A percentile compares a stretch with the other conserved stretches of the same genome.
phyloP scores from a whole-genome alignment of 441 rosid genomes.

The Mallotus repandus region DNA sequence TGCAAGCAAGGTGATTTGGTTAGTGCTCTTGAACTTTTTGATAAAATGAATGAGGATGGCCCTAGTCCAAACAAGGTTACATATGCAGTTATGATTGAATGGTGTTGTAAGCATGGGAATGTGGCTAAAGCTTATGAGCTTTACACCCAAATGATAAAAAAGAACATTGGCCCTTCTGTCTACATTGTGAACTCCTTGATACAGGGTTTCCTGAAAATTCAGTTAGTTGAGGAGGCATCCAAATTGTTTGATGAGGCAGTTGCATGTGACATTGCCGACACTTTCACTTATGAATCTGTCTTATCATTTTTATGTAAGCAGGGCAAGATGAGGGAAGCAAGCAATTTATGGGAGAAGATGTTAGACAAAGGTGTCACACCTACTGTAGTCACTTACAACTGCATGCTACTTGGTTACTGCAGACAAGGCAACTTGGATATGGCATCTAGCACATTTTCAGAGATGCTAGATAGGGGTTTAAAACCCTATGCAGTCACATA shows the following conservation, averaged over 20 bases:
- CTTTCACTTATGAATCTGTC: slow-evolving; percentile 46
- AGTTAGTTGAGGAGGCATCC: slow-evolving; percentile 41
- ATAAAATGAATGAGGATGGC: slow-evolving; percentile 50
- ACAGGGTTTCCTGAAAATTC: slow-evolving; percentile 45
- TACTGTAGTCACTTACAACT: slow-evolving; percentile 55
- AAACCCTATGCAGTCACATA: slow-evolving; percentile 59
- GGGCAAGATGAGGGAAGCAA: slow-evolving; percentile 51
- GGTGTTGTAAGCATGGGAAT: slow-evolving; percentile 48
- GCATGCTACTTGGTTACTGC: slow-evolving; percentile 60
- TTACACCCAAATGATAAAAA: slow-evolving; percentile 48
- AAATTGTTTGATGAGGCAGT: slow-evolving; percentile 48
- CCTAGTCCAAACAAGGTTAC: slow-evolving; percentile 55
- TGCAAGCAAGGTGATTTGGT: slow-evolving; percentile 46
- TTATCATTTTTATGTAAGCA: slow-evolving; percentile 49
- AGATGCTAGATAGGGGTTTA: slow-evolving; percentile 43
- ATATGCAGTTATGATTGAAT: slow-evolving; percentile 61
- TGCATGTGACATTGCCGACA: slow-evolving; percentile 40
- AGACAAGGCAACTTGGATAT: slow-evolving; percentile 42
- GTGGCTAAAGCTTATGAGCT: slow-evolving; percentile 57
- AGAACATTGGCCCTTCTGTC: slow-evolving; percentile 41
- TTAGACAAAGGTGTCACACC: slow-evolving; percentile 37
- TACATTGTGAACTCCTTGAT: slow-evolving; percentile 53
- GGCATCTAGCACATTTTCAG: slow-evolving; percentile 39
- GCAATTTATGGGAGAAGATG: slow-evolving; percentile 57
- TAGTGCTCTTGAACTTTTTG: slow-evolving; percentile 56